Base-by-base conservation (phyloP, 2,329 filamentous ascomycete genomes). In the Penicillium sp. region DNA sequence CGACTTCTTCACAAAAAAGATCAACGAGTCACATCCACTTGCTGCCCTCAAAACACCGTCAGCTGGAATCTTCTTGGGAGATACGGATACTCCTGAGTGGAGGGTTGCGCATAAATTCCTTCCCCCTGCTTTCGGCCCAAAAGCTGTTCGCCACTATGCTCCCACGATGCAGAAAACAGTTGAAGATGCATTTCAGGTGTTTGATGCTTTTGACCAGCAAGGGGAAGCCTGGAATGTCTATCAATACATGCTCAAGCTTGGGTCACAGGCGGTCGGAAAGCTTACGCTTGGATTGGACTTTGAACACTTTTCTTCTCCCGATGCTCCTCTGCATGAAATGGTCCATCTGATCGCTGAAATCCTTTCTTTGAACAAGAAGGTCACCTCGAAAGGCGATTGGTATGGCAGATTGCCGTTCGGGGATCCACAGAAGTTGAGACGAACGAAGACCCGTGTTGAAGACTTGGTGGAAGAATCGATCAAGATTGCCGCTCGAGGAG, bases 361-460 rank as follows among this genome's bases (percentile, higher is more conserved):
- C 0, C 69, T 84, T 2, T 68, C 72, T 27, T 65, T 84, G 10
- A 84, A 82, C 65, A 84, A 84, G 67, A 80, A 79, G 59, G 69
- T 83, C 8, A 74, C 78, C 0, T 73, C 76, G 0, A 73, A 75
- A 60, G 79, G 79, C 1, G 68, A 71, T 41, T 84, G 81, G 81
- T 84, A 83, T 50, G 67, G 67, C 1, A 64, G 68, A 6, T 57
- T 85, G 25, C 82, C 82, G 0, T 84, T 83, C 46, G 81, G 81
- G 5, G 78, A 81, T 38, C 75, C 79, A 0, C 68, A 73, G 52
- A 66, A 66, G 6, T 66, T 82, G 18, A 52, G 44, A 12, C 13
- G 24, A 0, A 6, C 50, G 3, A 61, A 56, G 42, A 27, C 39
- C 4, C 44, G 56, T 9, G 47, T 65, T 12, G 52, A 59, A 41